These are phyloP conservation scores for Smittium mucronatum DNA, from an alignment of 371 early-diverging fungal species.

Conservation along the genomic window DNA sequence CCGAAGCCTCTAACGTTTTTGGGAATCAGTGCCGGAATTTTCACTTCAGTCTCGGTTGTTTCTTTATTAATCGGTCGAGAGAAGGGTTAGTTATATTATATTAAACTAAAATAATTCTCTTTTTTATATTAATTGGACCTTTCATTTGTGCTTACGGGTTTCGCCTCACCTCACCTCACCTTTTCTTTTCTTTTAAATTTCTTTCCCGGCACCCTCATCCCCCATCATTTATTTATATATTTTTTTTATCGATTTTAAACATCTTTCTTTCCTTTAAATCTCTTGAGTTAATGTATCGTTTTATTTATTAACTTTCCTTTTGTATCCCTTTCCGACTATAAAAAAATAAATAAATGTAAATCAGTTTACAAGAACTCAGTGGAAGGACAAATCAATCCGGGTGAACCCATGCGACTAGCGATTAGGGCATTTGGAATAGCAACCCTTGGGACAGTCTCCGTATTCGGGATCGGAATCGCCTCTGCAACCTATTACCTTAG, in stretches of 20 bases:
- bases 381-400: background rate
- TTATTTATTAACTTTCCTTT: background rate
- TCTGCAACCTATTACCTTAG: background rate
- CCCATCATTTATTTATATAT: constrained; percentile 1
- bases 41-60: background rate
- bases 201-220: background rate
- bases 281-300: background rate
- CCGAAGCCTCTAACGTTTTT: background rate
- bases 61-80: background rate
- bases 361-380: background rate
- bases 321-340: too few relatives aligned
- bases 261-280: background rate
- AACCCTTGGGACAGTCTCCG: background rate
- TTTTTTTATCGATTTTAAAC: background rate
- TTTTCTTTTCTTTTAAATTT: background rate
- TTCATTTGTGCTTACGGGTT: too few relatives aligned
- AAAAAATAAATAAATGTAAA: too few relatives aligned
- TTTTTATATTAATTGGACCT: too few relatives aligned
- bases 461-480: background rate
- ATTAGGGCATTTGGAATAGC: background rate
- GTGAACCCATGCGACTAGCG: background rate
- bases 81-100: background rate
- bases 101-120: too few relatives aligned
- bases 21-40: background rate
- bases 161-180: background rate